Evolutionary conservation across 2,329 filamentous ascomycete genomes (phyloP).

Genomic region (Pseudocercospora ulei): DNA sequence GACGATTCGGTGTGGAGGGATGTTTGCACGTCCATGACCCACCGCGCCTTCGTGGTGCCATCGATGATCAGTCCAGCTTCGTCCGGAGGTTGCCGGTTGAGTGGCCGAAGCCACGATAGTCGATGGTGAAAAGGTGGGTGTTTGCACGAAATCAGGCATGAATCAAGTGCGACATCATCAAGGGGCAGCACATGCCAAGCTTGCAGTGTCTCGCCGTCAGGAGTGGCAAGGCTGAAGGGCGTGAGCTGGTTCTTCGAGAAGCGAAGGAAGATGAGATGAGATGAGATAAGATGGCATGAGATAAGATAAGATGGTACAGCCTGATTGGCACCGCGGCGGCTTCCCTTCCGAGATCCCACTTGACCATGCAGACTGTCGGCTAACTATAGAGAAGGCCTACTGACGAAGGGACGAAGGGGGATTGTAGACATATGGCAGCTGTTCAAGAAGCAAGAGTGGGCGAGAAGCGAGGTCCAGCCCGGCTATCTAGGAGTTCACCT

Average conservation of each 20-base stretch:
- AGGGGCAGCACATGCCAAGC: constrained; percentile 86
- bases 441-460: constrained; percentile 13
- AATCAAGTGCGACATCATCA: no score
- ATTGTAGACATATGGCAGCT: constrained; percentile 10
- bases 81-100: constrained; percentile 69
- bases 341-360: no score
- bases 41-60: constrained; percentile 62
- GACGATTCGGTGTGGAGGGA: constrained; percentile 63
- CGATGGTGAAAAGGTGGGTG: constrained; percentile 75
- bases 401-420: neutral
- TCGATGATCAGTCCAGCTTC: constrained; percentile 76
- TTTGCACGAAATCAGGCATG: no score
- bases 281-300: no score
- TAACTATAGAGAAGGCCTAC: no score
- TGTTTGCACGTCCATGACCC: constrained; percentile 55
- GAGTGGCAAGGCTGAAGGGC: constrained; percentile 65
- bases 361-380: no score
- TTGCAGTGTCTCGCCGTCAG: constrained; percentile 68
- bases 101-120: constrained; percentile 80
- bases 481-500: constrained; percentile 21
- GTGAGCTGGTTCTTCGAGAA: constrained; percentile 84
- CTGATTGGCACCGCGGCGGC: no score
- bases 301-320: no score
- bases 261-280: no score
- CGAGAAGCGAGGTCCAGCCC: constrained; percentile 27